phyloP scores from a whole-genome alignment of 805 yeast genomes.

The Teunomyces funiuensis region DNA sequence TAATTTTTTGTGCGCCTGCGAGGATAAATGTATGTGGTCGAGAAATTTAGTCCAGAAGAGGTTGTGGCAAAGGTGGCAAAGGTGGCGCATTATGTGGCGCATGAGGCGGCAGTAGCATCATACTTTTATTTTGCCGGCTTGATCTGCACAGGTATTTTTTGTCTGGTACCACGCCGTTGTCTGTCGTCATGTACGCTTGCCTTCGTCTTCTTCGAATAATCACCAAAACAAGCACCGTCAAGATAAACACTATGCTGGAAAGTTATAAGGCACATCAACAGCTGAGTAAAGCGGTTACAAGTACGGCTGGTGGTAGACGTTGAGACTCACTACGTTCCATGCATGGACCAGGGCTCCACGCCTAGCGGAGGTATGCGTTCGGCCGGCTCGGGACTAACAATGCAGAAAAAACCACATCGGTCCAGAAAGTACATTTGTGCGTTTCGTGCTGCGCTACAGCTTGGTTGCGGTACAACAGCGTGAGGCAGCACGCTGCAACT shows the following conservation, averaged over 20 bases:
- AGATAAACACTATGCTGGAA: slow-evolving; percentile 81
- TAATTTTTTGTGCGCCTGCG: no score
- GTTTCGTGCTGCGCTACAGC: slow-evolving; percentile 23
- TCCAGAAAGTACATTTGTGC: slow-evolving; percentile 61
- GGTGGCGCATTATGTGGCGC: slow-evolving; percentile 34
- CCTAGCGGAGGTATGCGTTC: slow-evolving; percentile 73
- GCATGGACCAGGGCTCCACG: no score
- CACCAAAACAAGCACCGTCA: slow-evolving; percentile 85
- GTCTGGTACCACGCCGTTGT: slow-evolving; percentile 83
- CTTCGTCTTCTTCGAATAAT: slow-evolving; percentile 84
- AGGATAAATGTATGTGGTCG: background rate
- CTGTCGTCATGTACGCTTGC: slow-evolving; percentile 74
- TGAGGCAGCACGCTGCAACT: slow-evolving; percentile 69
- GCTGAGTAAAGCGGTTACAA: no score
- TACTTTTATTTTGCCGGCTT: slow-evolving; percentile 57
- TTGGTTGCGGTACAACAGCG: slow-evolving; percentile 69
- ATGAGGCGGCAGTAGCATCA: slow-evolving; percentile 34
- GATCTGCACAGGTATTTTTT: slow-evolving; percentile 59
- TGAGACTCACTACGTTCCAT: no score
- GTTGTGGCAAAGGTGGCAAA: slow-evolving; percentile 56
- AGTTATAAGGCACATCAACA: slow-evolving; percentile 72
- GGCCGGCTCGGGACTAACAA: slow-evolving; percentile 36
- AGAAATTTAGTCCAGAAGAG: slow-evolving; percentile 34
- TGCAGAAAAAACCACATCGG: slow-evolving; percentile 58
- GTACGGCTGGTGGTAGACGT: no score